Evolutionary conservation across 352 stramenopile genomes (phyloP), one percentile per base, ranked within the genome.

Genomic region (Pythium dissotocum): DNA sequence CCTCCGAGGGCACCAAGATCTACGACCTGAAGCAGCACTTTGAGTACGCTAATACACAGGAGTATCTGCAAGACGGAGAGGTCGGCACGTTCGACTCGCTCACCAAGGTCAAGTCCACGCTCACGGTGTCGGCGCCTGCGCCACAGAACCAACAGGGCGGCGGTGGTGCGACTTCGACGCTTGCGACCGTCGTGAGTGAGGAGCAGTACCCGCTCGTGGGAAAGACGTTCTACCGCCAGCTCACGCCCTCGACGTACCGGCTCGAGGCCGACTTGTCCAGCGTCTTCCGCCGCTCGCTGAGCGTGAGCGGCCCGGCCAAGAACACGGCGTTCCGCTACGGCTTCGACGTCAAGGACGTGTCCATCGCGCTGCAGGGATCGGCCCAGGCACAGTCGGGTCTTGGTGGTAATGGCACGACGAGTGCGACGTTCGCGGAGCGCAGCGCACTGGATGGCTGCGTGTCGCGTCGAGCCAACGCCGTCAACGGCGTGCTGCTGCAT

Each of bases 121-220:
- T 73, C n/a, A 69, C 42, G 7, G 66, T 77, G 38, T 24, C 14
- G 36, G 44, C 64, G 42, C 62, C 62, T 10, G 33, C 18, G 7
- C 32, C 55, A 12, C 36, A 44, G 33, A 26, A 62, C 24, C 62
- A 69, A 30, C 62, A 60, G 12, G 32, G 54, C 26, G 69, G 68
- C 33, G 40, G 24, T 32, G 33, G 58, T 4, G 42, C 10, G 13
- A 6, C 46, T 18, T 63, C 32, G 40, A 73, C 46, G 26, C 24
- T 67, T 28, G 62, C 49, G 28, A 67, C 49, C 33, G 58, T 85
- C 46, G 77, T 68, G 16, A 70, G 75, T 16, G 40, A 63, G 33
- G 80, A 90, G 58, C 65, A 85, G 49, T 89, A 91, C 59, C 80
- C 79, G 62, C 62, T 91, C 21, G 64, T 49, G 18, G 83, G 83